A percentile compares a stretch with the other conserved stretches of the same genome.
Evolutionary conservation across 1,139 yeast genomes (phyloP).

Genomic region (Yamadazyma dushanensis): DNA sequence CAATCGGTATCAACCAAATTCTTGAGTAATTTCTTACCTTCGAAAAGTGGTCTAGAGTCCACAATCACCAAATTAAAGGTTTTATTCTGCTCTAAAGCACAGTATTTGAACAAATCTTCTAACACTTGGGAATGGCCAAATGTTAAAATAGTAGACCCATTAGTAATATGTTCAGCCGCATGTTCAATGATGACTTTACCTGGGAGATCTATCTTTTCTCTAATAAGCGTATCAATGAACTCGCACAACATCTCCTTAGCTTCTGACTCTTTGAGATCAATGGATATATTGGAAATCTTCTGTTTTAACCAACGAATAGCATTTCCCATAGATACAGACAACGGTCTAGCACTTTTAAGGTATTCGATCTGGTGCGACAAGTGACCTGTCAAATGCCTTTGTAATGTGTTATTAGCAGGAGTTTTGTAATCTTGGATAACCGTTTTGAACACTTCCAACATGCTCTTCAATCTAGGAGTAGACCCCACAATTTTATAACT

Average conservation of each 20-base stretch:
- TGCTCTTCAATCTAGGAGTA: conserved; percentile 76
- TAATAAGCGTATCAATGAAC: conserved; percentile 76
- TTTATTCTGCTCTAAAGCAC: conserved; percentile 61
- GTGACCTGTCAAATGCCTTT: conserved; percentile 86
- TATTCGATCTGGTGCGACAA: conserved; percentile 94
- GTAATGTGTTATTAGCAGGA: conserved; percentile 80
- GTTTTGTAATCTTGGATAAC: conserved; percentile 82
- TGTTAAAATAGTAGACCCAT: conserved; percentile 80
- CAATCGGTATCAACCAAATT: conserved; percentile 46
- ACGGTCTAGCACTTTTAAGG: conserved; percentile 86
- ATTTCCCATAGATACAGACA: conserved; percentile 95
- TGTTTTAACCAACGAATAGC: conserved; percentile 97
- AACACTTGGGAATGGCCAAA: conserved; percentile 89
- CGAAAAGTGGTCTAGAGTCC: conserved; percentile 94
- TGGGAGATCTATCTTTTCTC: conserved; percentile 82
- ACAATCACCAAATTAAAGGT: conserved; percentile 80
- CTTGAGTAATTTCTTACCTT: conserved; percentile 77
- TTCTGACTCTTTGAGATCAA: conserved; percentile 67
- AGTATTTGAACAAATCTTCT: conserved; percentile 69
- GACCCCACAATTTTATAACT: conserved; percentile 90
- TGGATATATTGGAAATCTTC: conserved; percentile 76
- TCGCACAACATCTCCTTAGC: conserved; percentile 70
- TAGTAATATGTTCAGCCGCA: conserved; percentile 74
- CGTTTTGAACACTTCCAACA: conserved; percentile 81
- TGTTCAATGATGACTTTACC: conserved; percentile 80